Percentiles rank a stretch among this genome's conserved stretches.
Evolutionary conservation across 495 filamentous ascomycete species (phyloP).

Genomic region (Cetradonia linearis): DNA sequence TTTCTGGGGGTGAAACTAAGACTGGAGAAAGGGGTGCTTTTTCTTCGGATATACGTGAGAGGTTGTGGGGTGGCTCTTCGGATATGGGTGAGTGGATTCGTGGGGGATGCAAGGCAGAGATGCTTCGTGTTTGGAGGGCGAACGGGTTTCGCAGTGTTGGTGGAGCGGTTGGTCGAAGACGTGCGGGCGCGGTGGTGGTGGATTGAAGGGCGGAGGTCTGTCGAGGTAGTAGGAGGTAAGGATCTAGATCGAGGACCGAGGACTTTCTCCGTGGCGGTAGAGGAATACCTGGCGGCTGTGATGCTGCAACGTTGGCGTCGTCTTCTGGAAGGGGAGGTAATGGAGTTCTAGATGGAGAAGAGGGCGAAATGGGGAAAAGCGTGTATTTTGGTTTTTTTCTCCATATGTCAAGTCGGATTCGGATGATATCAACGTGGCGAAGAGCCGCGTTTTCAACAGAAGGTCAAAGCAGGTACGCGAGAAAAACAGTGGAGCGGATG

Average conservation of each 20-base stretch:
- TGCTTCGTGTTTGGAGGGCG: background rate
- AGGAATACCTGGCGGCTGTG: background rate
- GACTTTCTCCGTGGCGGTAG: background rate
- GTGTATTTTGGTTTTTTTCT: conserved; percentile 14
- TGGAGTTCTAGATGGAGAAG: conserved; percentile 1
- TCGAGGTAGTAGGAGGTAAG: conserved; percentile 1
- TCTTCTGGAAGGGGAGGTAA: conserved; percentile 4
- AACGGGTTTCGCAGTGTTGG: background rate
- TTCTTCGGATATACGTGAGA: conserved; percentile 3
- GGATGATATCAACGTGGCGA: conserved; percentile 5
- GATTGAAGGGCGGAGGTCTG: background rate
- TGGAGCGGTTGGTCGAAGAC: background rate
- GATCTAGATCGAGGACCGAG: conserved; percentile 1
- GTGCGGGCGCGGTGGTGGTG: background rate
- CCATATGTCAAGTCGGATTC: conserved; percentile 5
- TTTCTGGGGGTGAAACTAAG: conserved; percentile 44
- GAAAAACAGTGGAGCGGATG: conserved; percentile 15
- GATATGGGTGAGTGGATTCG: no score
- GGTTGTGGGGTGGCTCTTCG: background rate
- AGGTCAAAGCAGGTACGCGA: conserved; percentile 16
- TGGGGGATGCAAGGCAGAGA: no score
- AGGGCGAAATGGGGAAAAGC: conserved; percentile 8
- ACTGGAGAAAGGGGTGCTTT: background rate
- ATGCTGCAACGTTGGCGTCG: background rate
- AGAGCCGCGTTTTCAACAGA: background rate